Base-by-base conservation (phyloP, 2,329 filamentous ascomycete species). In the Penicillium nordicum region DNA sequence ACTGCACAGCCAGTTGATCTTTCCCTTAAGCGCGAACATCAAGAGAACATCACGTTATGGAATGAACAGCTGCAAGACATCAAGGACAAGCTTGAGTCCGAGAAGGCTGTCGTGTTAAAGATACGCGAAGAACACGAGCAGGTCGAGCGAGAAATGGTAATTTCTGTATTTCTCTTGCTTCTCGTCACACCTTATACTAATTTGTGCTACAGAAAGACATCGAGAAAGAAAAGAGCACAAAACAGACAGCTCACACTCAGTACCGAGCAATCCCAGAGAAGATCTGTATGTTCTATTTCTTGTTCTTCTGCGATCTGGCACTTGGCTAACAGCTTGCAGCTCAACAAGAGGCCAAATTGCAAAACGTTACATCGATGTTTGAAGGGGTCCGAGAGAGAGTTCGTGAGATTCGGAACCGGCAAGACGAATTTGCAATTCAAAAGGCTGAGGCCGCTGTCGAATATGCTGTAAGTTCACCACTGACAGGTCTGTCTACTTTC, bases 1-100 rank as follows among this genome's bases (percentile, higher is more conserved):
- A 92, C 87, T 0, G 85, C 91, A 44, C 86, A 90, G 59, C 87
- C 89, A 3, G 82, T 92, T 7, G 90, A 96, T 68, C 58, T 62
- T 21, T 68, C 69, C 12, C 64, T 78, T 36, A 90, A 88, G 69
- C 73, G 76, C 14, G 81, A 85, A 50, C 71, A 94, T 16, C 78
- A 84, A 57, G 78, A 78, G 16, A 80, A 78, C 11, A 73, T 82
- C 5, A 63, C 65, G 2, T 67, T 76, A 2, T 72, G 79, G 58
- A 77, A 76, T 51, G 64, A 73, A 1, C 72, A 78, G 9, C 65
- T 85, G 30, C 63, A 65, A 18, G 68, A 69, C 21, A 55, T 72
- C 16, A 48, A 69, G 34, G 59, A 65, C 27, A 60, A 64, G 18
- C 62, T 73, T 1, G 57, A 69, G 0, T 45, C 68, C 23, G 72